Conservation (phyloP, 75 land plant genomes). For the Sequoiadendron giganteum region DNA sequence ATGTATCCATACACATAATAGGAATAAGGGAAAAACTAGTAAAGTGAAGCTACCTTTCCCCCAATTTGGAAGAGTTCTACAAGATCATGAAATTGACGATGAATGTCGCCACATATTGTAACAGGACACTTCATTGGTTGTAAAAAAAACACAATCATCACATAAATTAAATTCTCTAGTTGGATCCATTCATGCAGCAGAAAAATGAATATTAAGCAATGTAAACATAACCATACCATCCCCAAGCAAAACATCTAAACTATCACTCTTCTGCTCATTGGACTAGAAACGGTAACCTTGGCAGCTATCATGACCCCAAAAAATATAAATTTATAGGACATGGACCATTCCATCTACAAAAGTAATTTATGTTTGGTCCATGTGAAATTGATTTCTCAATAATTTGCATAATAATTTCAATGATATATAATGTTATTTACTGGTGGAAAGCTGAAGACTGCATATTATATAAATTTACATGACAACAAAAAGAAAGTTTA, state of each 20-base stretch:
- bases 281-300: neutral
- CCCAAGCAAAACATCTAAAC: neutral
- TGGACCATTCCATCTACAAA: neutral
- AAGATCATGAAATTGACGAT: slow-evolving; percentile 98
- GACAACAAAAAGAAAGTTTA: neutral
- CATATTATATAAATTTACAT: neutral
- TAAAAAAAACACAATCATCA: slow-evolving; percentile 6
- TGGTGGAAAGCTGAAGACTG: neutral
- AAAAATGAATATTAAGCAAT: neutral
- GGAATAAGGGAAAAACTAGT: neutral
- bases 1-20: neutral
- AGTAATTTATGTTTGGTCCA: neutral
- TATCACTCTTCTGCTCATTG: neutral
- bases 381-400: neutral
- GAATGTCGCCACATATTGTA: slow-evolving; percentile 94
- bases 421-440: neutral
- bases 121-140: slow-evolving; percentile 99
- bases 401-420: neutral
- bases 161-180: neutral
- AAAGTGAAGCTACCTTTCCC: slow-evolving; percentile 62
- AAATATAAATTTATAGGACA: neutral
- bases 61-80: slow-evolving; percentile 93
- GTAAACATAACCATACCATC: neutral
- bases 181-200: neutral
- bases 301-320: neutral